Evolutionary conservation across 345 rosid species (phyloP).

Genomic region (Arabidopsis arenosa): DNA sequence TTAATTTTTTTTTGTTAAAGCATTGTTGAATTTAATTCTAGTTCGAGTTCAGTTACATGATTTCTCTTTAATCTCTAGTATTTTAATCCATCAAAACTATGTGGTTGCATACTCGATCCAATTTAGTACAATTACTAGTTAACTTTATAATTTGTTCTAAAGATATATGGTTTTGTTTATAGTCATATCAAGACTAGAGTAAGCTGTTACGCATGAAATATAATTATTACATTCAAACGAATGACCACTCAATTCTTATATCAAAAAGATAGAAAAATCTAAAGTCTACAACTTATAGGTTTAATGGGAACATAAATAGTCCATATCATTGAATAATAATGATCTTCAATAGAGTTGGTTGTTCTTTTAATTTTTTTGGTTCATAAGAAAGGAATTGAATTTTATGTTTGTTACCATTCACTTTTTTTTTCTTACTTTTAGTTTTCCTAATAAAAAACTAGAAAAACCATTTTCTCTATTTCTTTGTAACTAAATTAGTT

Average conservation of each 20-base stretch:
- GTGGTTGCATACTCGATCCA: neutral
- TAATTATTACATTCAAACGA: slow-evolving; percentile 4
- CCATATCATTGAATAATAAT: slow-evolving; percentile 30
- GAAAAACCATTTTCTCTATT: neutral
- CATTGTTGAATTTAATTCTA: neutral
- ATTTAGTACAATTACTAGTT: neutral
- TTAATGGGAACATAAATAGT: neutral
- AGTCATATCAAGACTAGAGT: neutral
- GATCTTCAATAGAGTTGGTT: neutral
- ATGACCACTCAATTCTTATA: neutral
- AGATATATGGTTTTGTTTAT: no score
- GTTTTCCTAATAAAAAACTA: neutral
- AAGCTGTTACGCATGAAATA: slow-evolving; percentile 11
- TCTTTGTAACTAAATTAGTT: neutral
- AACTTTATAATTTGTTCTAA: no score
- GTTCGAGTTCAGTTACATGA: slow-evolving; percentile 8
- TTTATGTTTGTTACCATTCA: neutral
- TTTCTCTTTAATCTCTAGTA: neutral
- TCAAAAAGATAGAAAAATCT: neutral
- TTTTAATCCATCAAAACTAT: slow-evolving; percentile 5
- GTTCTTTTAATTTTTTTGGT: neutral
- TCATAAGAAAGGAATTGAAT: neutral
- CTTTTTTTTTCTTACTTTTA: neutral
- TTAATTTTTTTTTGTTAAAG: no score
- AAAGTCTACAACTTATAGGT: neutral